Percentiles rank a stretch among this genome's conserved stretches.
Evolutionary conservation across 148 eudicot genomes (phyloP).

Genomic region (Rhododendron vialii): DNA sequence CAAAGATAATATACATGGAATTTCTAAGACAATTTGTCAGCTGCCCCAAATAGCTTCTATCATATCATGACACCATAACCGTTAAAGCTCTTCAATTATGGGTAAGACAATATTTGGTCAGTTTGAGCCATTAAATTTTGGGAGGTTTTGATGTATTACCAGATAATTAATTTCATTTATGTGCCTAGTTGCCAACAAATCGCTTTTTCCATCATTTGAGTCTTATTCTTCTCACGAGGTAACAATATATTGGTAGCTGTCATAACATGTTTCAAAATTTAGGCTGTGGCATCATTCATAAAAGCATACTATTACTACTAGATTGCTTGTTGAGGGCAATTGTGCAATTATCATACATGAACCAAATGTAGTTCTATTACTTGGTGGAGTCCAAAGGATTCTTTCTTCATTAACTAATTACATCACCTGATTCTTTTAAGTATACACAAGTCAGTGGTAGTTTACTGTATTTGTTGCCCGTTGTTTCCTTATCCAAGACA

Average conservation of each 20-base stretch:
- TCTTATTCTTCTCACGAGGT: background rate
- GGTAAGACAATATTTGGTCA: background rate
- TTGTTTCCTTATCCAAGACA: background rate
- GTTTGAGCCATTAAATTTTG: background rate
- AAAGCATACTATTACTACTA: background rate
- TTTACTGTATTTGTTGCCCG: background rate
- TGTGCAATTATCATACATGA: background rate
- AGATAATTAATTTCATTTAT: background rate
- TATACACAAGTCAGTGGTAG: background rate
- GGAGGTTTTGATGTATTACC: background rate
- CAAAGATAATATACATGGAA: background rate
- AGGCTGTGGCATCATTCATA: background rate
- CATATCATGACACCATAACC: background rate
- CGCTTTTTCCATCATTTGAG: background rate
- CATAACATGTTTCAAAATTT: background rate
- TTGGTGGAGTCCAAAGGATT: background rate
- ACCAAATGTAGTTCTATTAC: background rate
- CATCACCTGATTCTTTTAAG: background rate
- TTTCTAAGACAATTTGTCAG: background rate
- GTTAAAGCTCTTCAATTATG: background rate
- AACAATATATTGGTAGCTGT: background rate
- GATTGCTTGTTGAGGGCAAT: background rate
- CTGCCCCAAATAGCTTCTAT: background rate
- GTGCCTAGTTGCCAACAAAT: background rate
- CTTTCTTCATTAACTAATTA: background rate